Evolutionary conservation across 805 yeast species (phyloP).

Genomic region (Metschnikowia shivogae): DNA sequence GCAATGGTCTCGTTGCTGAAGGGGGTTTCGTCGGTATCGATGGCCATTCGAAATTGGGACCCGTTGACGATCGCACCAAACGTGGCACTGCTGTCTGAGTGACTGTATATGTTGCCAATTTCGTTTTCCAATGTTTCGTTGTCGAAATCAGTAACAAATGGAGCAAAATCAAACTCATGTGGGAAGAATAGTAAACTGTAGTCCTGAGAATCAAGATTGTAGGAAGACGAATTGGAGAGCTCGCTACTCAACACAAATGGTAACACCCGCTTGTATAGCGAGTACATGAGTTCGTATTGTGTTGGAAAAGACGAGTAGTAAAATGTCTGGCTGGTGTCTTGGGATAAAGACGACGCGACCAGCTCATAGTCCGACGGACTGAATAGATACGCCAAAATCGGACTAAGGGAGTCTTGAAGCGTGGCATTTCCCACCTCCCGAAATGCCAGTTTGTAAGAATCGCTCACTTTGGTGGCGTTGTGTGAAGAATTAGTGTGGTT

Average conservation of each 20-base stretch:
- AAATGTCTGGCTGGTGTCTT: background rate
- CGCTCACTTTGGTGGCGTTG: background rate
- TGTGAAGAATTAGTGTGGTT: background rate
- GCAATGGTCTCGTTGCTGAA: slow-evolving; percentile 39
- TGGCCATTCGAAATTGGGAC: slow-evolving; percentile 25
- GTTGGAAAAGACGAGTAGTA: slow-evolving; percentile 26
- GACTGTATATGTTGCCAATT: background rate
- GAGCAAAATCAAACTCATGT: slow-evolving; percentile 5
- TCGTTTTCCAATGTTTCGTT: background rate
- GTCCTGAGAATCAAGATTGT: slow-evolving; percentile 24
- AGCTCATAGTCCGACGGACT: slow-evolving; percentile 23
- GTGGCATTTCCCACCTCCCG: slow-evolving; percentile 27
- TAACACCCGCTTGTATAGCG: slow-evolving; percentile 26
- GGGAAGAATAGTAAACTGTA: slow-evolving; percentile 16
- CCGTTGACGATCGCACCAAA: slow-evolving; percentile 5
- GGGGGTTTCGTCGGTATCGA: slow-evolving; percentile 32
- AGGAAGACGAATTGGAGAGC: slow-evolving; percentile 18
- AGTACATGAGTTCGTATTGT: slow-evolving; percentile 24
- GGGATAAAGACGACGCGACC: background rate
- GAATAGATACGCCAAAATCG: slow-evolving; percentile 21
- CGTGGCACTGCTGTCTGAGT: background rate
- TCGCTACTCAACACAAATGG: slow-evolving; percentile 24
- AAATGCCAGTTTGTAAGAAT: slow-evolving; percentile 4
- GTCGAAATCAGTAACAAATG: slow-evolving; percentile 7
- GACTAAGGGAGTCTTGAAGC: slow-evolving; percentile 22